Conservation (phyloP, 345 rosid species). For the Gossypium sturtianum region DNA sequence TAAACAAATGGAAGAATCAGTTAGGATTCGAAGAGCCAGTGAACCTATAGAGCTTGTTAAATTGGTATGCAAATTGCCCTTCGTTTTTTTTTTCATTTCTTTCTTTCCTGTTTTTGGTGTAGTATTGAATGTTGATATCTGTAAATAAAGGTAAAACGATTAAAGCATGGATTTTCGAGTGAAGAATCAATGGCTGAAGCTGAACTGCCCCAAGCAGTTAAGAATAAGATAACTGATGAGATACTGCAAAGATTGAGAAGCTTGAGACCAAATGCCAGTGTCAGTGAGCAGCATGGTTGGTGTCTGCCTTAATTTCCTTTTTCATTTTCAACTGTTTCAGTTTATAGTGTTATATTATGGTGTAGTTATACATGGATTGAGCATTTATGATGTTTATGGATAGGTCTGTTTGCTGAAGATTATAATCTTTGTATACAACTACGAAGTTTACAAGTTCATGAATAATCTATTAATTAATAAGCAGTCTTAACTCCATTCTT, state of each 20-base stretch:
- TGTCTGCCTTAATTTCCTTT: neutral
- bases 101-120: neutral
- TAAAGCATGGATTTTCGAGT: conserved; percentile 36
- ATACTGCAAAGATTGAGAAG: conserved; percentile 51
- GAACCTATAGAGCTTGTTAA: conserved; percentile 54
- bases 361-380: neutral
- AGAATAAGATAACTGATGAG: conserved; percentile 62
- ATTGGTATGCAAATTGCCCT: conserved; percentile 38
- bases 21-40: conserved; percentile 71
- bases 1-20: conserved; percentile 80
- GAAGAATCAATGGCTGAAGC: conserved; percentile 34
- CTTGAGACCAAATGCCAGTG: conserved; percentile 39
- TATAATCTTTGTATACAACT: neutral
- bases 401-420: neutral
- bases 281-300: conserved; percentile 59
- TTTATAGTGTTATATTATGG: neutral
- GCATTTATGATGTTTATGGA: neutral
- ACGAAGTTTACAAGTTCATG: neutral
- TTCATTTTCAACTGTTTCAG: neutral
- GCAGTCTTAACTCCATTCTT: neutral
- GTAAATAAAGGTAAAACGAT: conserved; percentile 48
- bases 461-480: neutral
- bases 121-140: conserved; percentile 4
- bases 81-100: neutral
- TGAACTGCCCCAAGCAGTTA: conserved; percentile 49